Evolutionary conservation across 768 basidiomycete genomes (phyloP).

Genomic region (Hemileccinum rubropunctum): DNA sequence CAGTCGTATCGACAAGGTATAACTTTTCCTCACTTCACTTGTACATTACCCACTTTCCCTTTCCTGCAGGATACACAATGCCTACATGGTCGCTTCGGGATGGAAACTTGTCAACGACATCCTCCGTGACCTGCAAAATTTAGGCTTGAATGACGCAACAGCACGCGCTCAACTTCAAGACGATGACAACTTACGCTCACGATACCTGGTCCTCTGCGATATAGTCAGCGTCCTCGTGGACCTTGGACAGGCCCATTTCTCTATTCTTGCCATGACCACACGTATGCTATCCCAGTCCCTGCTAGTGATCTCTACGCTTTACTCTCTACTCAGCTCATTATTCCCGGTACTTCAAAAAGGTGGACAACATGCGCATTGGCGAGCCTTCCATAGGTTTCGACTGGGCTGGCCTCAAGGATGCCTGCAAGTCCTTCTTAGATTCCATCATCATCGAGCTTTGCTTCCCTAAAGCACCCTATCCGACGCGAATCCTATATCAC

Average conservation of each 20-base stretch:
- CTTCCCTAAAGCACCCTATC: slow-evolving; percentile 68
- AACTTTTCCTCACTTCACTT: slow-evolving; percentile 6
- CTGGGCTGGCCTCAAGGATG: slow-evolving; percentile 56
- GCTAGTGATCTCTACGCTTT: not conserved
- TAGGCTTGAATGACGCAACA: slow-evolving; percentile 52
- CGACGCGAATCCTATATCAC: slow-evolving; percentile 61
- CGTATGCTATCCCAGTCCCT: slow-evolving; percentile 43
- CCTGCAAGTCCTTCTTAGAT: slow-evolving; percentile 76
- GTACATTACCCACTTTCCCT: slow-evolving; percentile 4
- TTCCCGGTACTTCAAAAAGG: slow-evolving; percentile 61
- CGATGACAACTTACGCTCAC: slow-evolving; percentile 48
- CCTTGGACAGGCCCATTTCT: slow-evolving; percentile 62
- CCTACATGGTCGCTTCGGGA: slow-evolving; percentile 77
- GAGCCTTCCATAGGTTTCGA: slow-evolving; percentile 64
- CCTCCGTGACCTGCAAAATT: slow-evolving; percentile 52
- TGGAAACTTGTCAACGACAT: slow-evolving; percentile 72
- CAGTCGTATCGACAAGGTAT: slow-evolving; percentile 58
- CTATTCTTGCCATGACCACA: slow-evolving; percentile 65
- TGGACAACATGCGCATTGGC: slow-evolving; percentile 36
- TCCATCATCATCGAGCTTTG: slow-evolving; percentile 82
- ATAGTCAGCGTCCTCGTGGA: slow-evolving; percentile 58
- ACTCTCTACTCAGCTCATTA: slow-evolving; percentile 56
- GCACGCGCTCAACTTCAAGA: slow-evolving; percentile 53
- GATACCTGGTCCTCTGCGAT: slow-evolving; percentile 64
- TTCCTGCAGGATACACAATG: slow-evolving; percentile 82